phyloP scores from a whole-genome alignment of 495 filamentous ascomycete genomes.

The Neurospora tetraspora region DNA sequence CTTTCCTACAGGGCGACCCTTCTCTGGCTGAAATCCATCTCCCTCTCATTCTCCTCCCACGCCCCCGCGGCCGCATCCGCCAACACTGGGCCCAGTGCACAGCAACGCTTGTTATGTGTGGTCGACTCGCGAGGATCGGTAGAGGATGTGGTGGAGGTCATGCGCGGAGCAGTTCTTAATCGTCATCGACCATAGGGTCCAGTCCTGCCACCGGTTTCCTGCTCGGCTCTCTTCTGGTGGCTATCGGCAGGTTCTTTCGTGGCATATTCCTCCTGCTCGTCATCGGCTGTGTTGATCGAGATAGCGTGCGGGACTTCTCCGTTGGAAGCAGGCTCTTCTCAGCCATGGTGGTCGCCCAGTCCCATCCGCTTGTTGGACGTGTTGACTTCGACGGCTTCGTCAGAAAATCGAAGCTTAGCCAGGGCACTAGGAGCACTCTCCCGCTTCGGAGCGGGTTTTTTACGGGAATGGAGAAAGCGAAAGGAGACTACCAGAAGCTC shows the following conservation, averaged over 20 bases:
- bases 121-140: not conserved
- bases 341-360: not conserved
- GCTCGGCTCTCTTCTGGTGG: not conserved
- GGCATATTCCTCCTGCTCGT: not conserved
- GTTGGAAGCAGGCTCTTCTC: not conserved
- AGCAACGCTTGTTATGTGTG: not conserved
- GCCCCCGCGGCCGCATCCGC: not conserved
- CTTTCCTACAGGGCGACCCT: not conserved
- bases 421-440: not conserved
- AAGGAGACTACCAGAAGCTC: not conserved
- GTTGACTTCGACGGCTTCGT: not conserved
- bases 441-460: not conserved
- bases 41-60: not conserved
- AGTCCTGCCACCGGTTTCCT: not conserved
- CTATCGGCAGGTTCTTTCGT: accelerated
- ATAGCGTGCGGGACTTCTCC: not conserved
- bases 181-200: not conserved
- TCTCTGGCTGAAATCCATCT: not conserved
- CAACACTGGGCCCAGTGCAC: not conserved
- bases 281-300: not conserved
- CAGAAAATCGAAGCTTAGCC: not conserved
- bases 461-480: not conserved
- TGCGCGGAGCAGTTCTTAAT: not conserved
- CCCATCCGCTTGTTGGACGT: not conserved
- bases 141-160: not conserved